Conservation (phyloP, 192 early-diverging fungal genomes). For the Umbelopsis ramanniana region DNA sequence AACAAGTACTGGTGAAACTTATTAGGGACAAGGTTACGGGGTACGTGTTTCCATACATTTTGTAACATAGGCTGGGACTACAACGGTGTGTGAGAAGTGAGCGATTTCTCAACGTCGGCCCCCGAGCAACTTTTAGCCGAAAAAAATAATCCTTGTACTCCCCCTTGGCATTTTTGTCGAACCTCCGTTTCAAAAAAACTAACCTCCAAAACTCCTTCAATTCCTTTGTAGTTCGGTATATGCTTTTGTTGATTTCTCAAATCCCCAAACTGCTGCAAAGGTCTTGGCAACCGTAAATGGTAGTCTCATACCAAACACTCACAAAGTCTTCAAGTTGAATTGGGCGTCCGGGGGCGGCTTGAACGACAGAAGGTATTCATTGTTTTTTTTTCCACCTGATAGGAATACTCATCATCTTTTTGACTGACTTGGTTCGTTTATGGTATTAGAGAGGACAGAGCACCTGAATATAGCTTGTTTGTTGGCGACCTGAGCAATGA, state of each 20-base stretch:
- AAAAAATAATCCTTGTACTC: constrained; percentile 15
- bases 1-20: constrained; percentile 90
- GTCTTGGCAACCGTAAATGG: constrained; percentile 79
- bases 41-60: constrained; percentile 46
- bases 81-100: not conserved
- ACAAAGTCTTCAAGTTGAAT: constrained; percentile 88
- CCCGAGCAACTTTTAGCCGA: not conserved
- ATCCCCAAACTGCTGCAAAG: constrained; percentile 67
- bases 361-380: constrained; percentile 55
- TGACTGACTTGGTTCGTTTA: not conserved
- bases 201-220: constrained; percentile 4
- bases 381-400: not conserved
- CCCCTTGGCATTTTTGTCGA: constrained; percentile 14
- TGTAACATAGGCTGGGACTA: not conserved
- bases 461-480: constrained; percentile 90
- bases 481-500: constrained; percentile 95
- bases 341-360: constrained; percentile 91
- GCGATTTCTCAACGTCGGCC: not conserved
- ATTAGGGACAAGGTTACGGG: constrained; percentile 92
- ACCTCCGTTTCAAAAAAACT: constrained; percentile 2
- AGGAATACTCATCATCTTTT: not conserved
- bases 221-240: constrained; percentile 76
- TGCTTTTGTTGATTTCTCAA: constrained; percentile 90
- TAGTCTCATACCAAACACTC: constrained; percentile 79
- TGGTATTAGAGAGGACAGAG: constrained; percentile 55